Percentiles rank a stretch among this genome's conserved stretches.
These are phyloP conservation scores for Penicillium sp. DNA, from an alignment of 2,329 filamentous ascomycete genomes.

Conservation along the genomic window DNA sequence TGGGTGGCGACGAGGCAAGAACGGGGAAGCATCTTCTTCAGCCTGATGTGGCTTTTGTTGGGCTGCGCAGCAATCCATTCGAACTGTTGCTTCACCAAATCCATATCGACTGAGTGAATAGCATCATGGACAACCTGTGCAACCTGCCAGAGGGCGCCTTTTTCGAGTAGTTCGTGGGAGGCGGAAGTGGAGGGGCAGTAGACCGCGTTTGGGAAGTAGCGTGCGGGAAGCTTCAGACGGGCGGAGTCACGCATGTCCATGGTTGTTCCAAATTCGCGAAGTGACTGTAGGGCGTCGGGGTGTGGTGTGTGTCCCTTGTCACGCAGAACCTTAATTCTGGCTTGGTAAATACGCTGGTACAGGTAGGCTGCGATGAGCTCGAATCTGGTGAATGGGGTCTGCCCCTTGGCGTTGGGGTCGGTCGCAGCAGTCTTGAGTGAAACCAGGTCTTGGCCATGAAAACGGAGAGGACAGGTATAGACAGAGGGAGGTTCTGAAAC, in stretches of 20 bases:
- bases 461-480: neutral
- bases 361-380: constrained; percentile 6
- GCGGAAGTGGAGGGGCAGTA: neutral
- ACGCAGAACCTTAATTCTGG: neutral
- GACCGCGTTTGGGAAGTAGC: constrained; percentile 2
- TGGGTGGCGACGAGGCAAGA: neutral
- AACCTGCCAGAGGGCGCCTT: neutral
- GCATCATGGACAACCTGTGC: neutral
- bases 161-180: neutral
- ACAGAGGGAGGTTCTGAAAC: neutral
- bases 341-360: neutral
- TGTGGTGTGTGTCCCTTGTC: neutral
- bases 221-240: constrained; percentile 1
- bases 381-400: neutral
- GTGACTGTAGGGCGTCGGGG: neutral
- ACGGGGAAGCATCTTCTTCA: neutral
- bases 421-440: neutral
- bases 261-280: neutral
- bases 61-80: constrained; percentile 6
- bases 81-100: neutral
- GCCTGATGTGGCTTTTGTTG: neutral
- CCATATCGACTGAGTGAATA: neutral
- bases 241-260: constrained; percentile 3
- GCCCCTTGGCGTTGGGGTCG: neutral
- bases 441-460: neutral